These are phyloP conservation scores for Leccinum subspadiceum DNA, from an alignment of 1,284 basidiomycete species.

Conservation along the genomic window DNA sequence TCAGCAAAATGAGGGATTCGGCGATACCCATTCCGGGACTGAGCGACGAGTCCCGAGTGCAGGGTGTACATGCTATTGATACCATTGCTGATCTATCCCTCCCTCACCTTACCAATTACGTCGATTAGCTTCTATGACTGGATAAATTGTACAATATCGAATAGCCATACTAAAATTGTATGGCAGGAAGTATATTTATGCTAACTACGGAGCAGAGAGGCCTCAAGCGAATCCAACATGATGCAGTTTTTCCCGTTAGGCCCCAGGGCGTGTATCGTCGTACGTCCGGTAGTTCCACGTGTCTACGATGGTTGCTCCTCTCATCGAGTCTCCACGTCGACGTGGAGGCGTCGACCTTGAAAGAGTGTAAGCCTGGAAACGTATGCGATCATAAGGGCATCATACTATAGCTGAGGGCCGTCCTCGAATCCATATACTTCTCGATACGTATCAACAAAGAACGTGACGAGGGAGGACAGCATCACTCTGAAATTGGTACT, in stretches of 20 bases:
- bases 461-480: slow-evolving; percentile 68
- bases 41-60: no score
- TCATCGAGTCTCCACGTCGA: slow-evolving; percentile 73
- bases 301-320: slow-evolving; percentile 77
- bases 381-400: slow-evolving; percentile 76
- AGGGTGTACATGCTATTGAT: no score
- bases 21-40: no score
- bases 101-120: no score
- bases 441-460: slow-evolving; percentile 69
- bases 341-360: slow-evolving; percentile 55
- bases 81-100: no score
- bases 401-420: slow-evolving; percentile 76
- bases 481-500: slow-evolving; percentile 64
- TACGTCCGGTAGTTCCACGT: slow-evolving; percentile 58
- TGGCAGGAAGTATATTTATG: no score
- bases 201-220: slow-evolving; percentile 33
- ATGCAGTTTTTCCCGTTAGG: slow-evolving; percentile 68
- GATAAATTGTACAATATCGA: no score
- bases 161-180: no score
- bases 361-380: slow-evolving; percentile 66
- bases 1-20: no score
- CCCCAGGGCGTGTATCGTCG: slow-evolving; percentile 52
- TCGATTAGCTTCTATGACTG: no score
- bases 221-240: slow-evolving; percentile 65
- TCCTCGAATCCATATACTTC: slow-evolving; percentile 69